These are phyloP conservation scores for Termitomyces sp. DNA, from an alignment of 768 basidiomycete species.

Conservation along the genomic window DNA sequence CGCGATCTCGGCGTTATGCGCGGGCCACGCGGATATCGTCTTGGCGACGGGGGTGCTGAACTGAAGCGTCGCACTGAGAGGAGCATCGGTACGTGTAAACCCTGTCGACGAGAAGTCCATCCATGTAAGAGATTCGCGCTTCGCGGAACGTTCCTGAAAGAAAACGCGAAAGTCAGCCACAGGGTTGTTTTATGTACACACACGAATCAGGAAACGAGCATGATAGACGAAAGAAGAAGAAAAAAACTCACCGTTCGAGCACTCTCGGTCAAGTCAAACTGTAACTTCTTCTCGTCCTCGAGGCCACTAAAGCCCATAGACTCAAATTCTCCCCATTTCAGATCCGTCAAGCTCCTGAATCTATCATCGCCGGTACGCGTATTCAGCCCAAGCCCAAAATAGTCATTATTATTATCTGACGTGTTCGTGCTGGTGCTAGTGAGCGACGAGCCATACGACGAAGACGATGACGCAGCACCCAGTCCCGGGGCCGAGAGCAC, in stretches of 20 bases:
- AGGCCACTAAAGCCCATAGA: constrained; percentile 68
- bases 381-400: constrained; percentile 31
- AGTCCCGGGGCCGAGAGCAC: constrained; percentile 26
- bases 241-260: constrained; percentile 54
- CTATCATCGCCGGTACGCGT: constrained; percentile 55
- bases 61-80: constrained; percentile 76
- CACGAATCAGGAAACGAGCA: background rate
- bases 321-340: constrained; percentile 94
- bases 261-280: constrained; percentile 91
- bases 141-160: constrained; percentile 56
- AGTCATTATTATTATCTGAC: constrained; percentile 31
- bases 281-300: constrained; percentile 66
- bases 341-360: constrained; percentile 77
- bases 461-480: constrained; percentile 33
- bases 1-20: constrained; percentile 66
- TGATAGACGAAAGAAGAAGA: background rate
- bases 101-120: constrained; percentile 83
- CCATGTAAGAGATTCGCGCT: constrained; percentile 87
- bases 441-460: constrained; percentile 37
- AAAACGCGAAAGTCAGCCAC: background rate
- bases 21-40: constrained; percentile 68
- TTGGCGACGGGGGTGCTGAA: constrained; percentile 53
- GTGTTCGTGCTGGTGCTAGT: constrained; percentile 18
- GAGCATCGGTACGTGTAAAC: constrained; percentile 75
- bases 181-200: background rate